These are phyloP conservation scores for Kwoniella shivajii DNA, from an alignment of 1,284 basidiomycete genomes.

Conservation along the genomic window DNA sequence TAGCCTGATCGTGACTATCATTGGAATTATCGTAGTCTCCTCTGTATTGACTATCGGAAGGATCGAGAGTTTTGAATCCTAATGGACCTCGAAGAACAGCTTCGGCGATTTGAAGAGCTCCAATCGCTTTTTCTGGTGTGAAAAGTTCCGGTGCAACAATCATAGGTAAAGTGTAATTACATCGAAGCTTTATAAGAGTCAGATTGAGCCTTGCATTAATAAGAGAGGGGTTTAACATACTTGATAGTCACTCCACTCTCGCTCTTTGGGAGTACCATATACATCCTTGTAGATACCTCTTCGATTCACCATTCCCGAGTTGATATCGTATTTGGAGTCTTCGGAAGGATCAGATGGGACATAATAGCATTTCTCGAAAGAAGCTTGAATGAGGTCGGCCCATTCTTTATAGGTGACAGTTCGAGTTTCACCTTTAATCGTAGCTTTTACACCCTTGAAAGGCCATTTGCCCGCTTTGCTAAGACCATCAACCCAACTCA, in stretches of 20 bases:
- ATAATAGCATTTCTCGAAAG: conserved; percentile 90
- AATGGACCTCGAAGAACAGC: conserved; percentile 75
- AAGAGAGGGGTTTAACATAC: conserved; percentile 19
- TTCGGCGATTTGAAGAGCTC: conserved; percentile 75
- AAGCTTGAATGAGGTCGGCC: conserved; percentile 77
- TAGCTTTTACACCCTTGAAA: conserved; percentile 82
- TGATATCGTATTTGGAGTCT: conserved; percentile 72
- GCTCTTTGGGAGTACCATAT: conserved; percentile 78
- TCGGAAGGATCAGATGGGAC: conserved; percentile 76
- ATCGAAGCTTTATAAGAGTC: conserved; percentile 59
- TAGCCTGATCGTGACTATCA: conserved; percentile 73
- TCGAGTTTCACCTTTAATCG: conserved; percentile 67
- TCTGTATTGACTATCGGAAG: conserved; percentile 79
- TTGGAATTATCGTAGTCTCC: conserved; percentile 90
- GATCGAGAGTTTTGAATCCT: conserved; percentile 92
- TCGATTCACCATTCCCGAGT: conserved; percentile 75
- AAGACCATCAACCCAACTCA: conserved; percentile 81
- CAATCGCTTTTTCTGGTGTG: conserved; percentile 74
- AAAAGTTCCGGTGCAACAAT: conserved; percentile 95
- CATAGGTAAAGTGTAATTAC: conserved; percentile 96
- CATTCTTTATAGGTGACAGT: conserved; percentile 88
- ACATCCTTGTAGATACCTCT: conserved; percentile 99
- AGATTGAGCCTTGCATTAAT: background rate
- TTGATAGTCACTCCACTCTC: conserved; percentile 97
- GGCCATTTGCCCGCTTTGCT: conserved; percentile 73